phyloP scores from a whole-genome alignment of 768 basidiomycete genomes.

The Fistulinella prunicolor region DNA sequence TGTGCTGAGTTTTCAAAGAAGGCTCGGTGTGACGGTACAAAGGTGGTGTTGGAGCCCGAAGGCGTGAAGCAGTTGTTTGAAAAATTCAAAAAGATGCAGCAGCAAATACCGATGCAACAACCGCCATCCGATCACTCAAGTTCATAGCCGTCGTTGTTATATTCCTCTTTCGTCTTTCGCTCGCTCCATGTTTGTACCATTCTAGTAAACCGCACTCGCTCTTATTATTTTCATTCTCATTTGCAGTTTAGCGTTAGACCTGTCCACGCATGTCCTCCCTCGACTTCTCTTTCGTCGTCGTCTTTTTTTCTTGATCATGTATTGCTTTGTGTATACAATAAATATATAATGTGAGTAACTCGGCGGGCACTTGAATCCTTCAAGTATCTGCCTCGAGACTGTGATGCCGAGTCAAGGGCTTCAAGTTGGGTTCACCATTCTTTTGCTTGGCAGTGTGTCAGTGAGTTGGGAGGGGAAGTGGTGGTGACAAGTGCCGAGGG shows the following conservation, averaged over 20 bases:
- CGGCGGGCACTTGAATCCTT: no score
- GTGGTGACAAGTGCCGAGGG: no score
- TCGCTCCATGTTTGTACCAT: conserved; percentile 1
- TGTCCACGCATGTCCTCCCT: neutral
- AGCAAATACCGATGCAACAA: conserved; percentile 11
- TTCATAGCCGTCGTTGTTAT: conserved; percentile 14
- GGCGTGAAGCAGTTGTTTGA: conserved; percentile 44
- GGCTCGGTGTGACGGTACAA: conserved; percentile 80
- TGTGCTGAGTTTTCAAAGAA: conserved; percentile 79
- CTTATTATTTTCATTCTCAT: no score
- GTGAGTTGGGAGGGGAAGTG: no score
- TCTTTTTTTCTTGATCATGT: neutral
- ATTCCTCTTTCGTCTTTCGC: conserved; percentile 14
- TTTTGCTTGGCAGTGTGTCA: no score
- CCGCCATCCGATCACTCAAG: conserved; percentile 8
- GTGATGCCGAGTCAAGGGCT: no score
- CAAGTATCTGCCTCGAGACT: no score
- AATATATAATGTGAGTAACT: neutral
- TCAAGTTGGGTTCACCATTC: no score
- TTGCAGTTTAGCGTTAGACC: conserved; percentile 7
- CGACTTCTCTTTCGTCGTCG: neutral
- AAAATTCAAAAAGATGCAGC: conserved; percentile 32
- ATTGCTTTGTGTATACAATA: neutral
- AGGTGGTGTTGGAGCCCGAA: conserved; percentile 67
- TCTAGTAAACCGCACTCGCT: no score